A percentile compares a stretch with the other conserved stretches of the same genome.
These are phyloP conservation scores for Russula sp. DNA, from an alignment of 768 basidiomycete species.

Conservation along the genomic window DNA sequence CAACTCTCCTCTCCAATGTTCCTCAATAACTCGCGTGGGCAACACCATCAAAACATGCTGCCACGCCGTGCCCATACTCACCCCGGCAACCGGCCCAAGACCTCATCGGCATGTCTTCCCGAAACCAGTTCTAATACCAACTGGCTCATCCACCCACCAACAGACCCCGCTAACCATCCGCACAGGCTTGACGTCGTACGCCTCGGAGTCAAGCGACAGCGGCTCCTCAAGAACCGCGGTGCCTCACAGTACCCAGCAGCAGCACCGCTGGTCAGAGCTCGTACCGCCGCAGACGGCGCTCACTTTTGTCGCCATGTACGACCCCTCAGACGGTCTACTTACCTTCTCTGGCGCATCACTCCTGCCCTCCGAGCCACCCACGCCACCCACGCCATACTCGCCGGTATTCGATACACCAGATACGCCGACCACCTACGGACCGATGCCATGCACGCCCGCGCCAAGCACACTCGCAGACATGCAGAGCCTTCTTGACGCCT, in stretches of 20 bases:
- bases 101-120: conserved; percentile 3
- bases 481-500: conserved; percentile 21
- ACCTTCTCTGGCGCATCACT: conserved; percentile 48
- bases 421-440: conserved; percentile 20
- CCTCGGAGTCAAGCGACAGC: background rate
- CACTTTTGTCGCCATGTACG: conserved; percentile 55
- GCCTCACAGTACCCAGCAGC: background rate
- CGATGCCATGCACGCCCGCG: conserved; percentile 23
- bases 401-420: conserved; percentile 5
- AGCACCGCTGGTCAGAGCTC: conserved; percentile 47
- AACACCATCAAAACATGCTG: background rate
- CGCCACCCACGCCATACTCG: background rate
- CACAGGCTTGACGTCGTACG: background rate
- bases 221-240: background rate
- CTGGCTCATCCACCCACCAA: conserved; percentile 1
- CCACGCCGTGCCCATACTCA: conserved; percentile 9
- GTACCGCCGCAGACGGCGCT: conserved; percentile 49
- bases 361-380: conserved; percentile 26
- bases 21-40: background rate
- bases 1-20: background rate
- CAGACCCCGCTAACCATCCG: conserved; percentile 10
- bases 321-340: conserved; percentile 49
- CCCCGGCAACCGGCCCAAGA: conserved; percentile 2
- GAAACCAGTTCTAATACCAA: background rate
- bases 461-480: conserved; percentile 21